A percentile compares a stretch with the other conserved stretches of the same genome.
phyloP scores from a whole-genome alignment of 2,329 filamentous ascomycete species.

The Penicillium sp. region DNA sequence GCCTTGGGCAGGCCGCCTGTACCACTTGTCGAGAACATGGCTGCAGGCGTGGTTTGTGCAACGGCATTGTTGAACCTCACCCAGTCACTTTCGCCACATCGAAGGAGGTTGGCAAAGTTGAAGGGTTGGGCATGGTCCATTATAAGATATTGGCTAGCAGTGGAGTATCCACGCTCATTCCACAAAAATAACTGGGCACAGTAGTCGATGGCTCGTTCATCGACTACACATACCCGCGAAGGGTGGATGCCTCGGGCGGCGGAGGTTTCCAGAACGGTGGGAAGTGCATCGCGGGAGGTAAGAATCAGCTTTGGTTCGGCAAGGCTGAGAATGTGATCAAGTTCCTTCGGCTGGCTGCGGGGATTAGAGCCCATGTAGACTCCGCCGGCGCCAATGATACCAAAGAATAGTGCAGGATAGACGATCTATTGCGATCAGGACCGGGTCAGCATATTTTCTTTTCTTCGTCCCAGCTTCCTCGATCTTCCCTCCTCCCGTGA shows the following conservation, averaged over 20 bases:
- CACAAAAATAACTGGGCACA: conserved; percentile 32
- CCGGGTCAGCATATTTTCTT: conserved; percentile 20
- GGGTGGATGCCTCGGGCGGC: conserved; percentile 32
- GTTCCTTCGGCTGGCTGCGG: conserved; percentile 49
- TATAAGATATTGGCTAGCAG: conserved; percentile 10
- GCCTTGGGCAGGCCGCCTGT: conserved; percentile 65
- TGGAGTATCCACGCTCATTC: conserved; percentile 26
- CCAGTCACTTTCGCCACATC: conserved; percentile 53
- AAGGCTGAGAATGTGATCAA: conserved; percentile 49
- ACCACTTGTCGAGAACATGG: conserved; percentile 57
- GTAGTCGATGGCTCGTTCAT: conserved; percentile 32
- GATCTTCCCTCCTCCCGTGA: neutral
- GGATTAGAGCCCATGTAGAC: conserved; percentile 56
- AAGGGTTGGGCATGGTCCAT: conserved; percentile 14
- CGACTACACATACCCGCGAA: conserved; percentile 40
- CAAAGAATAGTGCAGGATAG: conserved; percentile 42
- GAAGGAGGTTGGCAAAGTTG: conserved; percentile 43
- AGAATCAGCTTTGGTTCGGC: conserved; percentile 52
- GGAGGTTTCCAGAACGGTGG: conserved; percentile 39
- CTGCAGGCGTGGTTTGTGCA: conserved; percentile 53
- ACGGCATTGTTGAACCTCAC: conserved; percentile 43
- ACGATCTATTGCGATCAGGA: conserved; percentile 32
- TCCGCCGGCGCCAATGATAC: conserved; percentile 49
- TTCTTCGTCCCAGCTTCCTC: neutral
- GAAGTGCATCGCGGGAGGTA: conserved; percentile 42